Evolutionary conservation across 495 filamentous ascomycete species (phyloP).

Genomic region (Penicillium roqueforti): DNA sequence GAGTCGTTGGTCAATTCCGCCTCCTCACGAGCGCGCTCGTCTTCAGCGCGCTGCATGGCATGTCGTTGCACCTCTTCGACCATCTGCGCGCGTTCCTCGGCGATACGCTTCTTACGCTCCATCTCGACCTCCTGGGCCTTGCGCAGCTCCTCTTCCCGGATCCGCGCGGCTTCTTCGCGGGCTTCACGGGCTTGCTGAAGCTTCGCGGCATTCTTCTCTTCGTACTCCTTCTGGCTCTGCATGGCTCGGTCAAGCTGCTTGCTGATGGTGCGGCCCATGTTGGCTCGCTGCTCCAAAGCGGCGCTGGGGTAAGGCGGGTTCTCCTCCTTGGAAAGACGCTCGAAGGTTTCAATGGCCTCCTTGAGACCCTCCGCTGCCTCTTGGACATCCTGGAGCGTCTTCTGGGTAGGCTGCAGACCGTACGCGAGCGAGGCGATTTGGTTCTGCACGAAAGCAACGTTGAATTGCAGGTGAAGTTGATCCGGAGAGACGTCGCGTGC

Average conservation of each 20-base stretch:
- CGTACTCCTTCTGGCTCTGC: constrained; percentile 82
- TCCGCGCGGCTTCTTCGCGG: constrained; percentile 70
- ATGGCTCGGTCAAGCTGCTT: constrained; percentile 83
- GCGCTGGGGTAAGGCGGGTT: constrained; percentile 86
- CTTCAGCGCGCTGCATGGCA: constrained; percentile 64
- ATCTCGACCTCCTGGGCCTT: constrained; percentile 60
- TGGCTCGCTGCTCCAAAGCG: constrained; percentile 89
- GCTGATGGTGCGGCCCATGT: constrained; percentile 93
- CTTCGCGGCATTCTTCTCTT: constrained; percentile 85
- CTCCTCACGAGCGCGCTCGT: constrained; percentile 63
- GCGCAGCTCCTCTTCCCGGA: constrained; percentile 66
- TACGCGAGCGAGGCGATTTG: constrained; percentile 83
- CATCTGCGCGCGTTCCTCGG: constrained; percentile 76
- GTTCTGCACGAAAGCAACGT: constrained; percentile 95
- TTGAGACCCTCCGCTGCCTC: constrained; percentile 81
- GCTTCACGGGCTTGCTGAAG: constrained; percentile 68
- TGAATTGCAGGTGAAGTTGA: constrained; percentile 90
- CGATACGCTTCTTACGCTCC: constrained; percentile 70
- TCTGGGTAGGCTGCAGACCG: constrained; percentile 65
- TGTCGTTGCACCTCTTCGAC: constrained; percentile 68
- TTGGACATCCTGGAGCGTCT: constrained; percentile 73
- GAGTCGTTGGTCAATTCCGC: constrained; percentile 70
- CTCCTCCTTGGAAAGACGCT: constrained; percentile 72
- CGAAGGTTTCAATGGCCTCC: constrained; percentile 76
- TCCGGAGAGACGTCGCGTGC: constrained; percentile 74